These are phyloP conservation scores for Magnaporthiopsis incrustans DNA, from an alignment of 2,329 filamentous ascomycete species.

Conservation along the genomic window DNA sequence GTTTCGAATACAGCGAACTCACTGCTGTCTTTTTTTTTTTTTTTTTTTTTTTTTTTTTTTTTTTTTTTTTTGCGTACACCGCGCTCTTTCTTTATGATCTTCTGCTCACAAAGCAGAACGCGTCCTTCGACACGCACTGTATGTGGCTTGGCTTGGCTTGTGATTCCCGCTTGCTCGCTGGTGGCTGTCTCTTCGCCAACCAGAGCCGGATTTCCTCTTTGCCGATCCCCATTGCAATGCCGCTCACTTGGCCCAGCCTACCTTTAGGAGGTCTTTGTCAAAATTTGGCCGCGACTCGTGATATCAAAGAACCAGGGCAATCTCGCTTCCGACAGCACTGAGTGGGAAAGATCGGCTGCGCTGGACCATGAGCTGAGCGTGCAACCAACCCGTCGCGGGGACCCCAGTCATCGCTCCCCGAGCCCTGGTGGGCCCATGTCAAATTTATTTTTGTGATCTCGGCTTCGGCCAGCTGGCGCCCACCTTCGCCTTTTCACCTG, in stretches of 20 bases:
- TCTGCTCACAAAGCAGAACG: no score
- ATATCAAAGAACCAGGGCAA: not conserved
- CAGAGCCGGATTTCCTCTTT: no score
- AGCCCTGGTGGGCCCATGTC: not conserved
- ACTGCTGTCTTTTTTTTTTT: no score
- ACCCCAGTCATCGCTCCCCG: not conserved
- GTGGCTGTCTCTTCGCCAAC: no score
- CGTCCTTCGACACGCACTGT: not conserved
- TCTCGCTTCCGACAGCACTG: not conserved
- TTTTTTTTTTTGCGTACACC: not conserved
- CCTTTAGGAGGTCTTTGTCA: not conserved
- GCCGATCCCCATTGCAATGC: no score
- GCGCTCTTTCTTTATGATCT: not conserved
- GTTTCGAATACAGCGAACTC: not conserved
- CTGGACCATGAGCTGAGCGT: no score
- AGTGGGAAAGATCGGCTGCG: not conserved
- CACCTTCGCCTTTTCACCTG: no score
- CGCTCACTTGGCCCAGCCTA: no score
- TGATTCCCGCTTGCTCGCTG: not conserved
- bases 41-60: not conserved
- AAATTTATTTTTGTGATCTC: not conserved
- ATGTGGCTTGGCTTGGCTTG: not conserved
- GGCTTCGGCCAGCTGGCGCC: not conserved
- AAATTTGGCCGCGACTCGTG: not conserved
- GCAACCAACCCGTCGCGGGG: not conserved